Evolutionary conservation across 805 yeast genomes (phyloP), one percentile per base, ranked within the genome.

Genomic region (Huiozyma sinensis): DNA sequence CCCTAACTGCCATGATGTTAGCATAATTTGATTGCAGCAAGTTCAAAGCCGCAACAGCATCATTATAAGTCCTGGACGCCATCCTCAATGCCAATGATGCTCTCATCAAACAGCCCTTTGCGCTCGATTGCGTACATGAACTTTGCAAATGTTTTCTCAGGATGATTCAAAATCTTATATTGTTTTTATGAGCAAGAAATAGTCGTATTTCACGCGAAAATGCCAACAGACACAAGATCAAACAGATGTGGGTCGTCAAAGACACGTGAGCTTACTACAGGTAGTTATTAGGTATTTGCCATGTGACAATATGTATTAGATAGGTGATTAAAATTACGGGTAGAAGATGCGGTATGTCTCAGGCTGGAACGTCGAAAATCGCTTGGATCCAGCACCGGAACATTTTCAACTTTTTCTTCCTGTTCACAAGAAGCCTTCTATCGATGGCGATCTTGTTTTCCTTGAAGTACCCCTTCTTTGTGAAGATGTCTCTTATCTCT

Each of bases 351-450:
- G 9, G 10, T 36, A n/a, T n/a, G 38, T 17, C 11, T 33, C 46
- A 49, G 31, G 46, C 44, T 33, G 70, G 69, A 33, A 64, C 70
- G 33, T 68, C 73, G 61, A 90, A 90, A 28, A 86, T 88, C 1
- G 92, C 97, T 66, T 92, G 98, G 45, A 92, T 67, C 98, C 98
- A 92, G 47, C 88, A 85, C 56, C 98, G 72, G 61, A 86, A 92
- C 98, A 92, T 92, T 65, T 92, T 92, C 50, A 92, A 67, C 62
- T 83, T 83, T 59, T 90, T 81, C 66, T 90, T 89, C 56, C 98
- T 73, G 62, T 92, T 92, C 27, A 92, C 97, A 50, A 92, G 69
- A 54, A 92, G 69, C 54, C 98, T 70, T 60, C 96, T 75, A 66
- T 92, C 98, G 1, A 95, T 83, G 1, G 85, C 97, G 36, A 92